Evolutionary conservation across 164 flowering plant species (phyloP).

Genomic region (Buxus sempervirens): DNA sequence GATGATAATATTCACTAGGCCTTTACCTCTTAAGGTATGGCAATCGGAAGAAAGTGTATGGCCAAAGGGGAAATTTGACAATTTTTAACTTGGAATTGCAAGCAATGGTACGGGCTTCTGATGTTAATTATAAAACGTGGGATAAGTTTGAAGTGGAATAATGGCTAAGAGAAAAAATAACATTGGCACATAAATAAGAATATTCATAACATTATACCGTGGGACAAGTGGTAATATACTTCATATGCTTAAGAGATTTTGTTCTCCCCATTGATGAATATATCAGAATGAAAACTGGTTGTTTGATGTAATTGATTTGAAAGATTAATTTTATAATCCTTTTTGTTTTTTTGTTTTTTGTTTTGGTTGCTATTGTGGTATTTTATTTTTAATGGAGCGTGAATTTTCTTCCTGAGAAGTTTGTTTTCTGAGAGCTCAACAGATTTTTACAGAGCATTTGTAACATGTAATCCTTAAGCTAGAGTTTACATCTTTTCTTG

Average conservation of each 20-base stretch:
- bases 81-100: neutral
- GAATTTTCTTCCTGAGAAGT: too few species aligned
- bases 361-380: too few species aligned
- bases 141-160: too few species aligned
- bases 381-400: too few species aligned
- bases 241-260: neutral
- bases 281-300: neutral
- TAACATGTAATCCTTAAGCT: neutral
- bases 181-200: neutral
- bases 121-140: too few species aligned
- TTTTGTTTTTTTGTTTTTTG: neutral
- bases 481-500: conserved; percentile 2
- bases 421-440: too few species aligned
- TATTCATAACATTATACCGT: too few species aligned
- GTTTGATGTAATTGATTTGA: too few species aligned
- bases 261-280: neutral
- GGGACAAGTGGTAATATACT: too few species aligned
- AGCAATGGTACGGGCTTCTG: neutral
- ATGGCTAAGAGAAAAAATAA: neutral
- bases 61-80: neutral
- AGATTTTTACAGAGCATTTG: neutral
- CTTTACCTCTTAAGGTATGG: neutral
- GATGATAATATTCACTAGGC: neutral
- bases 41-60: neutral
- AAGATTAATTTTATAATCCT: neutral